Conservation (phyloP, 192 early-diverging fungal genomes). For the Linderina pennispora region DNA sequence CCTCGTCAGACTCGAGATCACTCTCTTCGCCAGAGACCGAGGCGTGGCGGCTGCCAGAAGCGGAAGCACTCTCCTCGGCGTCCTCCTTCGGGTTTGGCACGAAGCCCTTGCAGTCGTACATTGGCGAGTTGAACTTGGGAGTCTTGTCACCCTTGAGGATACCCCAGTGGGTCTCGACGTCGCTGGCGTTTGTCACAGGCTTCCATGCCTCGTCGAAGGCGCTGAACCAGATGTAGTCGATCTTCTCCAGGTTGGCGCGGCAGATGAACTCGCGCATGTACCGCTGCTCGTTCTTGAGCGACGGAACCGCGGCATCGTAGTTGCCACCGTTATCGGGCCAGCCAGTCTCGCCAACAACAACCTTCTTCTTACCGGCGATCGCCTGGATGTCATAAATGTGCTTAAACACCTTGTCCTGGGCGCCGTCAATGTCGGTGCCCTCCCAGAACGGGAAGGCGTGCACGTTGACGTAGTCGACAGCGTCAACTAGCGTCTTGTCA, state of each 20-base stretch:
- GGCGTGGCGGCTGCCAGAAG: not conserved
- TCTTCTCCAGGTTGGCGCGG: slow-evolving; percentile 47
- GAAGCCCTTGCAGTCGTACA: slow-evolving; percentile 45
- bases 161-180: slow-evolving; percentile 50
- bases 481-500: slow-evolving; percentile 42
- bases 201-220: slow-evolving; percentile 70
- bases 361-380: slow-evolving; percentile 45
- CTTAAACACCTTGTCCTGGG: slow-evolving; percentile 50
- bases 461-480: slow-evolving; percentile 55
- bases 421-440: slow-evolving; percentile 36
- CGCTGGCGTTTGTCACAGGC: slow-evolving; percentile 42
- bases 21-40: not conserved
- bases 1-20: slow-evolving; percentile 1
- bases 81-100: slow-evolving; percentile 19
- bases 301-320: slow-evolving; percentile 48
- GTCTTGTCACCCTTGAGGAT: slow-evolving; percentile 39
- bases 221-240: slow-evolving; percentile 62
- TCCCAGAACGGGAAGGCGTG: slow-evolving; percentile 70
- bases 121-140: slow-evolving; percentile 35
- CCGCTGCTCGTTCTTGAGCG: slow-evolving; percentile 52
- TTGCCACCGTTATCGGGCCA: slow-evolving; percentile 54
- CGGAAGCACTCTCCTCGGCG: not conserved
- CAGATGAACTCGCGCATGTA: slow-evolving; percentile 58
- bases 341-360: slow-evolving; percentile 62
- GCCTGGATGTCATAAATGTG: slow-evolving; percentile 46